phyloP scores from a whole-genome alignment of 129 eudicot genomes.

The Flaveria trinervia region DNA sequence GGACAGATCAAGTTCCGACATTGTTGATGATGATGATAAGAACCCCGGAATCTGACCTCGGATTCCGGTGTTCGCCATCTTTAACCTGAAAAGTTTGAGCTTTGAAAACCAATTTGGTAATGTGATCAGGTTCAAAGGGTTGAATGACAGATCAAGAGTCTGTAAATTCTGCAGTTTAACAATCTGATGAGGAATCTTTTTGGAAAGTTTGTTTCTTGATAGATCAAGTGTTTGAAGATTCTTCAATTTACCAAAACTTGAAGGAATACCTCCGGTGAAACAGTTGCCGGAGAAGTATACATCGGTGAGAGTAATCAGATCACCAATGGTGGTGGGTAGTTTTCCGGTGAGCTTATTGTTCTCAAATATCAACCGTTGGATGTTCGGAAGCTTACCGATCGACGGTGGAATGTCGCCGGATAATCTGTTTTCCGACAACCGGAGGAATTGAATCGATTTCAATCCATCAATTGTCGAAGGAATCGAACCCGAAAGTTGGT shows the following conservation, averaged over 20 bases:
- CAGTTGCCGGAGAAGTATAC: constrained; percentile 60
- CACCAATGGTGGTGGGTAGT: constrained; percentile 65
- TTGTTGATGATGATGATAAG: constrained; percentile 45
- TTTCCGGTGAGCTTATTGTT: constrained; percentile 70
- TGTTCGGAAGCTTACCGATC: constrained; percentile 52
- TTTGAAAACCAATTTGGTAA: constrained; percentile 58
- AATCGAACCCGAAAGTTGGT: constrained; percentile 60
- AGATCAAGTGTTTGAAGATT: constrained; percentile 57
- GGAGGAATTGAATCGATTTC: constrained; percentile 46
- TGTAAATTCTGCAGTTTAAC: constrained; percentile 51
- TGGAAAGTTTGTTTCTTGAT: constrained; percentile 61
- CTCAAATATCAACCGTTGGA: constrained; percentile 61
- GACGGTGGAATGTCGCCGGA: constrained; percentile 56
- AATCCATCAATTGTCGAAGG: constrained; percentile 60
- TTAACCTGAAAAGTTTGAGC: constrained; percentile 46
- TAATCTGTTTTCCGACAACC: constrained; percentile 57
- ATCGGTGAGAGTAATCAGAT: constrained; percentile 48
- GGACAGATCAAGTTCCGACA: constrained; percentile 65
- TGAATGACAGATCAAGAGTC: constrained; percentile 54
- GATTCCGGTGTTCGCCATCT: constrained; percentile 67
- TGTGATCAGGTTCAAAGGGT: constrained; percentile 47
- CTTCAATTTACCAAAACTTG: constrained; percentile 53
- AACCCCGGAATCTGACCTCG: constrained; percentile 55
- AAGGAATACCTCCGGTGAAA: constrained; percentile 64
- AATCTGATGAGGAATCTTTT: constrained; percentile 54